phyloP scores from a whole-genome alignment of 2,329 filamentous ascomycete genomes.

The Diaporthe helianthi region DNA sequence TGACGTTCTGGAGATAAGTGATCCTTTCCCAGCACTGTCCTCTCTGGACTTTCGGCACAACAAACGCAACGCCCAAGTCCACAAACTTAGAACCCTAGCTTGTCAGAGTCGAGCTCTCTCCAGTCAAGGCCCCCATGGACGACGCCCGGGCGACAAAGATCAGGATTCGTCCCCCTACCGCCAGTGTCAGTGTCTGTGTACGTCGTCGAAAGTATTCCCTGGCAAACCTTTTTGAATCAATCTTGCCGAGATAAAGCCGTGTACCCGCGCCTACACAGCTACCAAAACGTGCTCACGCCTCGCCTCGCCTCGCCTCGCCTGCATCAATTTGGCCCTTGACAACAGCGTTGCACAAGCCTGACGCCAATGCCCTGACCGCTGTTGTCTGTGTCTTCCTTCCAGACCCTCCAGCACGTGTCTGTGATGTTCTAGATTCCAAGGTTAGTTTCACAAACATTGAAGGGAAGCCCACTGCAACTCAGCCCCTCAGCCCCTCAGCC shows the following conservation, averaged over 20 bases:
- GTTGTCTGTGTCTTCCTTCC: background rate
- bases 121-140: too few species aligned
- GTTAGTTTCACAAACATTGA: background rate
- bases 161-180: background rate
- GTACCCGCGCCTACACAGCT: too few species aligned
- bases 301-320: background rate
- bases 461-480: background rate
- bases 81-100: background rate
- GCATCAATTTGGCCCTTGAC: too few species aligned
- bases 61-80: background rate
- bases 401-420: too few species aligned
- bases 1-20: background rate
- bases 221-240: too few species aligned
- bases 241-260: background rate
- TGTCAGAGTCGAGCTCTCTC: background rate
- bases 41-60: background rate
- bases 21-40: background rate
- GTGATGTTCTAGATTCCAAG: background rate
- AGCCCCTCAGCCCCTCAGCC: background rate
- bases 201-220: background rate
- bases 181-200: background rate
- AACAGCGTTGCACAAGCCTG: background rate
- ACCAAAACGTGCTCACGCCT: background rate
- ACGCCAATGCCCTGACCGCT: background rate
- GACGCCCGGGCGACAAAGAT: too few species aligned